Conservation (phyloP, 352 stramenopile species). For the Pythium grandisporangium region DNA sequence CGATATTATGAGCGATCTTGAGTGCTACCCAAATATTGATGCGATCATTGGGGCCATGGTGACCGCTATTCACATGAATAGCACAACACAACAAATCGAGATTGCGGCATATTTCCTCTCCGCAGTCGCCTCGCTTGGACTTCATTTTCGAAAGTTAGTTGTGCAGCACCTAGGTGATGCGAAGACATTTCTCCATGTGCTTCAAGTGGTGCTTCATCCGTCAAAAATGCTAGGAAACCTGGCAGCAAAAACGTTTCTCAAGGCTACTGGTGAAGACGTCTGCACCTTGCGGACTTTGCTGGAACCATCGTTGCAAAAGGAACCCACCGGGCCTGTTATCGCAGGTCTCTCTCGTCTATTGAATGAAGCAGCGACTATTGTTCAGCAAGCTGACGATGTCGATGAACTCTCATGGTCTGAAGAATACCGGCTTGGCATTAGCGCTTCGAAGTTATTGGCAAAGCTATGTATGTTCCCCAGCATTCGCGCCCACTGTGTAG, state of each 20-base stretch:
- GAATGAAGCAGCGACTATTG: conserved; percentile 25
- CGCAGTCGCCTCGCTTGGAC: conserved; percentile 32
- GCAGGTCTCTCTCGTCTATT: conserved; percentile 48
- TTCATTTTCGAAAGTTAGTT: conserved; percentile 54
- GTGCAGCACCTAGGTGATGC: conserved; percentile 38
- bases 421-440: conserved; percentile 59
- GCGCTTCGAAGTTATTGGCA: conserved; percentile 46
- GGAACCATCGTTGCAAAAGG: conserved; percentile 18
- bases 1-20: conserved; percentile 41
- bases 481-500: conserved; percentile 38
- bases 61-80: conserved; percentile 61
- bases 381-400: conserved; percentile 29
- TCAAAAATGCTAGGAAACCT: conserved; percentile 49
- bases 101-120: conserved; percentile 58
- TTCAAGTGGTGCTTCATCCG: conserved; percentile 61
- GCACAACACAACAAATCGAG: conserved; percentile 40
- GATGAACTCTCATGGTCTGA: conserved; percentile 40
- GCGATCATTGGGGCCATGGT: conserved; percentile 40
- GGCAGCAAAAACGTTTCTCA: conserved; percentile 42
- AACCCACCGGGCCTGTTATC: conserved; percentile 38
- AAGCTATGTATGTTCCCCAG: conserved; percentile 40
- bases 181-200: conserved; percentile 51
- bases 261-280: conserved; percentile 49
- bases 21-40: conserved; percentile 39
- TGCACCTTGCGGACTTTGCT: conserved; percentile 37